These are phyloP conservation scores for Gossypium raimondii DNA, from an alignment of 345 rosid genomes.

Conservation along the genomic window DNA sequence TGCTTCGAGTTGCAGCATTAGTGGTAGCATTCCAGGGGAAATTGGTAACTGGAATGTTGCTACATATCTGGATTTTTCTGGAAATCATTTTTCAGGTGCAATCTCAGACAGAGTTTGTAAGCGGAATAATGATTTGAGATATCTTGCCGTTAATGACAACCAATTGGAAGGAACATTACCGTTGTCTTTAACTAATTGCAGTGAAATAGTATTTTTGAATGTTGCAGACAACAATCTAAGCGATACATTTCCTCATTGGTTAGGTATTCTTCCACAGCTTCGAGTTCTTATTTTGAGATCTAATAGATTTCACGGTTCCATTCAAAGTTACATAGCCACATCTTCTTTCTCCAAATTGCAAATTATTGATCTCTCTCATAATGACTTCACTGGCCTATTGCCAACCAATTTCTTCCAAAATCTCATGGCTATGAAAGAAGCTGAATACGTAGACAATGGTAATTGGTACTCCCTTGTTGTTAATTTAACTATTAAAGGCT, in stretches of 20 bases:
- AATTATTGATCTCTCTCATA: constrained; percentile 3
- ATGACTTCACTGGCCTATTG: not conserved
- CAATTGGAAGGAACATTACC: not conserved
- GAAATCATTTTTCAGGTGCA: too few relatives aligned
- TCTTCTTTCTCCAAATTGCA: not conserved
- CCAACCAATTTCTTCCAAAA: not conserved
- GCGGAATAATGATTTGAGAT: too few relatives aligned
- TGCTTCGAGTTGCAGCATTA: not conserved
- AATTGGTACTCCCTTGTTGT: not conserved
- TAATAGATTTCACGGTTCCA: not conserved
- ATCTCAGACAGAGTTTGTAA: too few relatives aligned
- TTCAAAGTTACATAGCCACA: not conserved
- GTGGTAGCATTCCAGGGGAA: not conserved
- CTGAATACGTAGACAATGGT: not conserved
- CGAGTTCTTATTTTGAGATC: too few relatives aligned
- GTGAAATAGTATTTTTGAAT: not conserved
- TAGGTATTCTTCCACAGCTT: too few relatives aligned
- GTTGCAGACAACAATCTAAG: not conserved
- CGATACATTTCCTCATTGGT: too few relatives aligned
- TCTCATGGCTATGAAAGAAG: not conserved
- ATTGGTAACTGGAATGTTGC: not conserved
- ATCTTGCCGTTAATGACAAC: too few relatives aligned
- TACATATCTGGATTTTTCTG: not conserved
- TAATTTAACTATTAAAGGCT: not conserved
- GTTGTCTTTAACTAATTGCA: constrained; percentile 8